Percentiles rank a stretch among this genome's conserved stretches.
These are phyloP conservation scores for Ophiostoma perfectum DNA, from an alignment of 2,329 filamentous ascomycete genomes.

Conservation along the genomic window DNA sequence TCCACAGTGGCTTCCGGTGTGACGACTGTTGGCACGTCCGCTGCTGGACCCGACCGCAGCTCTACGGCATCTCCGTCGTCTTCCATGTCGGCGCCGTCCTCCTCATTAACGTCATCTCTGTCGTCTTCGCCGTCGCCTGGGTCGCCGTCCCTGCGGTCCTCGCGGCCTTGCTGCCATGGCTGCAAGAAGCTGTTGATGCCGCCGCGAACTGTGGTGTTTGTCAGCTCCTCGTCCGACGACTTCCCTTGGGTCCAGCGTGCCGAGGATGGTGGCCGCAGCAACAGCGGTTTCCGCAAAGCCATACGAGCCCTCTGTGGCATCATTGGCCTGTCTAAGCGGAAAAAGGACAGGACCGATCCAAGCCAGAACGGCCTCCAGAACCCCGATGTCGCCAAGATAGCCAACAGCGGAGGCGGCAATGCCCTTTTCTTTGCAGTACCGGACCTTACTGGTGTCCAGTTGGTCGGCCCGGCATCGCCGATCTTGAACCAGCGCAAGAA, in stretches of 20 bases:
- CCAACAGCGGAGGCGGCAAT: slow-evolving; percentile 15
- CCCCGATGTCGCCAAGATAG: slow-evolving; percentile 5
- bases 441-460: neutral
- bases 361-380: neutral
- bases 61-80: slow-evolving; percentile 7
- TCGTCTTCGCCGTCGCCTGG: neutral
- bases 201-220: slow-evolving; percentile 17
- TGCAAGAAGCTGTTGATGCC: slow-evolving; percentile 18
- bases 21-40: neutral
- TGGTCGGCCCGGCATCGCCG: neutral
- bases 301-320: neutral
- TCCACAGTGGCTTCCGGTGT: slow-evolving; percentile 6
- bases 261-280: neutral
- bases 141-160: neutral
- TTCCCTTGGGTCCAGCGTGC: slow-evolving; percentile 4
- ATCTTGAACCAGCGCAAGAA: neutral
- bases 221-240: slow-evolving; percentile 12
- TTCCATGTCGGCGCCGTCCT: neutral
- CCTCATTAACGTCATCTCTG: slow-evolving; percentile 12
- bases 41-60: slow-evolving; percentile 7
- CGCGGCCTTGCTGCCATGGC: neutral
- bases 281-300: slow-evolving; percentile 1
- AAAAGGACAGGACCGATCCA: neutral
- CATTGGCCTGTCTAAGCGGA: neutral
- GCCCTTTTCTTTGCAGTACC: neutral